phyloP scores from a whole-genome alignment of 208 protist genomes.

The Tritrichomonas musculus region DNA sequence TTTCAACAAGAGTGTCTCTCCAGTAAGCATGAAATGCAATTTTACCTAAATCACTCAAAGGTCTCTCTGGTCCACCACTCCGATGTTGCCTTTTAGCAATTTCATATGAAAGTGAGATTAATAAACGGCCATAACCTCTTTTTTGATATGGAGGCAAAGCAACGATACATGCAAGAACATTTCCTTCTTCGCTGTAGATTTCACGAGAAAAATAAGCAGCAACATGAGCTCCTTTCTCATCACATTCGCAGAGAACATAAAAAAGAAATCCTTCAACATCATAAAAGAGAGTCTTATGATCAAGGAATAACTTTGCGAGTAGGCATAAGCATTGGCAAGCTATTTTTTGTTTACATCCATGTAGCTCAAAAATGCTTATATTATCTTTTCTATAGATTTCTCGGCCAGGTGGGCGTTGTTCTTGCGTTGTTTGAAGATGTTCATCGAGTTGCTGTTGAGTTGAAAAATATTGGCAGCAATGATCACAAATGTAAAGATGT shows the following conservation, averaged over 20 bases:
- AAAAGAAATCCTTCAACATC: constrained; percentile 98
- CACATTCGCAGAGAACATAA: constrained; percentile 86
- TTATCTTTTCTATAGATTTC: constrained; percentile 20
- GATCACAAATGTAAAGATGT: not conserved
- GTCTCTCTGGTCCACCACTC: constrained; percentile 92
- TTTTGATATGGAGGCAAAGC: constrained; percentile 26
- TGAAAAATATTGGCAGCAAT: not conserved
- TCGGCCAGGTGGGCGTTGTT: not conserved
- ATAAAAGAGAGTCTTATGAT: constrained; percentile 98
- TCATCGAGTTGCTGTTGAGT: not conserved
- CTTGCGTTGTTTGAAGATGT: not conserved
- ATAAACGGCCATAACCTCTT: constrained; percentile 85
- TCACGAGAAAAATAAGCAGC: constrained; percentile 94
- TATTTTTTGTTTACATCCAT: not conserved
- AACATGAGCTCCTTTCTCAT: constrained; percentile 76
- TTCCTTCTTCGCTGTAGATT: not conserved
- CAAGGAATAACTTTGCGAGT: constrained; percentile 95
- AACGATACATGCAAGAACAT: constrained; percentile 24
- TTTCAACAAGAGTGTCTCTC: constrained; percentile 64
- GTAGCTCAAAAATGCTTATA: not conserved
- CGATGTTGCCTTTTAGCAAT: constrained; percentile 83
- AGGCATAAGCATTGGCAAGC: constrained; percentile 86
- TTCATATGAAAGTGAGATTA: constrained; percentile 95
- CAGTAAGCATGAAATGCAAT: constrained; percentile 54
- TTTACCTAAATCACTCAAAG: constrained; percentile 89